Base-by-base conservation (phyloP, 2,329 filamentous ascomycete species). In the Hymenoscyphus fraxineus region DNA sequence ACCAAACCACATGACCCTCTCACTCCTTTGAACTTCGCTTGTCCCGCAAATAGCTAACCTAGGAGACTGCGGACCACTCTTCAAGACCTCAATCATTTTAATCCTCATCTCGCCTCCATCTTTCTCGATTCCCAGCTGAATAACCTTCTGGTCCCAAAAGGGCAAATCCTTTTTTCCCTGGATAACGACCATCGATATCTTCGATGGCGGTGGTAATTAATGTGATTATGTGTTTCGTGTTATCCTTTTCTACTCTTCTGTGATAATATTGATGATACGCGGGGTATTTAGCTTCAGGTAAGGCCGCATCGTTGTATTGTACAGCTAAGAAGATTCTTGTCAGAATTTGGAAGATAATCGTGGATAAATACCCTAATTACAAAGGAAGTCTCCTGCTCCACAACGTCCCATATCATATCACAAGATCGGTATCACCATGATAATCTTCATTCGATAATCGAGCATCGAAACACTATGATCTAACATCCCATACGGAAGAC, bases 331-430 rank as follows among this genome's bases (percentile, higher is more conserved):
- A 47, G 41, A 16, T 44, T 47, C n/a, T 19, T n/a, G 41, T 47
- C 6, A 47, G 41, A 19, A 2, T 16, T 47, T 47, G 2, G 40
- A 19, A 47, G 19, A 19, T 6, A 19, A 47, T 7, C n/a, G 6
- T 19, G 6, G 16, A 47, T 2, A 0, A 9, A 10, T 16, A 22
- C 9, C 0, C 1, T 19, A 47, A 10, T 19, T 19, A 58, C 55
- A 16, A 58, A 58, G n/a, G 55, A 58, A 58, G 31, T 58, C 31
- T 58, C 55, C 55, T 58, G 55, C 9, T 58, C 55, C 9, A 58
- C 55, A 12, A n/a, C 55, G 5, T 38, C 35, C 55, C 55, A 58
- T 2, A 2, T 35, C 27, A 12, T n/a, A 58, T 58, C 10, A n/a
- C 4, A 27, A n/a, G 15, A 27, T 12, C n/a, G n/a, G 27, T 15